These are phyloP conservation scores for Prunus mume DNA, from an alignment of 306 rosid species.

Conservation along the genomic window DNA sequence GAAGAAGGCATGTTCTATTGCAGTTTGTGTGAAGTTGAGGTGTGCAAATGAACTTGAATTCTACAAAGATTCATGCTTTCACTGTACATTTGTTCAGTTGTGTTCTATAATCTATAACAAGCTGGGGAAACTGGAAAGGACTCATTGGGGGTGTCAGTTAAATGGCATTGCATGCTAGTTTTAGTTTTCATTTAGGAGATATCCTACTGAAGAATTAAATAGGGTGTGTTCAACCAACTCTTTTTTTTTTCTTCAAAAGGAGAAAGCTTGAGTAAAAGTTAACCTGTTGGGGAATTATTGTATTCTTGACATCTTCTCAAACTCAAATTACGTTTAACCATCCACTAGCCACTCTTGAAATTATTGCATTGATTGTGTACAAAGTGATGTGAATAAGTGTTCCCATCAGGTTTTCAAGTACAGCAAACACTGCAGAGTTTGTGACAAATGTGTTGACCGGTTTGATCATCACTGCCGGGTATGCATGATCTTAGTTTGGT, in stretches of 20 bases:
- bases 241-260: background rate
- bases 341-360: background rate
- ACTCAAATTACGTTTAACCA: slow-evolving; percentile 3
- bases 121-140: background rate
- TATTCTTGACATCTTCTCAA: background rate
- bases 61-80: background rate
- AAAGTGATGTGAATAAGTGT: slow-evolving; percentile 5
- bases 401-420: slow-evolving; percentile 83
- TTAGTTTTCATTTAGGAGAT: background rate
- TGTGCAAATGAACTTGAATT: slow-evolving; percentile 37
- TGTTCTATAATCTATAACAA: slow-evolving; percentile 7
- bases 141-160: background rate
- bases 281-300: slow-evolving; percentile 9
- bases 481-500: slow-evolving; percentile 23
- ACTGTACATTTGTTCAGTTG: background rate
- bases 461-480: slow-evolving; percentile 99
- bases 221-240: background rate
- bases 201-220: background rate
- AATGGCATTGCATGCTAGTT: slow-evolving; percentile 15
- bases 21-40: slow-evolving; percentile 99
- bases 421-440: slow-evolving; percentile 96
- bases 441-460: slow-evolving; percentile 90
- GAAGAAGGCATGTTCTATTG: slow-evolving; percentile 99
- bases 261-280: slow-evolving; percentile 8
- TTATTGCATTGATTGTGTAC: background rate